phyloP scores from a whole-genome alignment of 805 yeast genomes.

The Ogataea ramenticola region DNA sequence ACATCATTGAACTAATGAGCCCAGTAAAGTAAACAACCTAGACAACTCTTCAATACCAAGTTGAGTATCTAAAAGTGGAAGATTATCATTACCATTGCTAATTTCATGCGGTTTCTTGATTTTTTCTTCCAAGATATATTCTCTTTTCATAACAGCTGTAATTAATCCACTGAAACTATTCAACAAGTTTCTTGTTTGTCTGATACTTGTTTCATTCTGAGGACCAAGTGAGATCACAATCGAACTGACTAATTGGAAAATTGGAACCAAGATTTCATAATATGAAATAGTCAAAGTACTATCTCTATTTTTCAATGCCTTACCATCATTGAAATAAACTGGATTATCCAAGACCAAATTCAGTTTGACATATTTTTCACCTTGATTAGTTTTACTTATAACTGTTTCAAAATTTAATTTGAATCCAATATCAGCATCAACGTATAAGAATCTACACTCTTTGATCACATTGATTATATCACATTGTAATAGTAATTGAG shows the following conservation, averaged over 20 bases:
- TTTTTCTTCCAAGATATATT: slow-evolving; percentile 14
- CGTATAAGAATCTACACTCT: slow-evolving; percentile 45
- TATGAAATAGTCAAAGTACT: slow-evolving; percentile 33
- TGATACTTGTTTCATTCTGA: slow-evolving; percentile 52
- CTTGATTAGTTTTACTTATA: slow-evolving; percentile 10
- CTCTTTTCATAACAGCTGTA: slow-evolving; percentile 38
- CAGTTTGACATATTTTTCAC: slow-evolving; percentile 28
- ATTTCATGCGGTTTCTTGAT: not conserved
- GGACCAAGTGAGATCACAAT: slow-evolving; percentile 72
- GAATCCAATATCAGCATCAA: slow-evolving; percentile 79
- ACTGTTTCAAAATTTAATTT: slow-evolving; percentile 19
- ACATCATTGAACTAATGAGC: slow-evolving; percentile 18
- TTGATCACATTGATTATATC: slow-evolving; percentile 61
- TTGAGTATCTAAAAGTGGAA: too few relatives aligned
- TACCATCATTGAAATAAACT: slow-evolving; percentile 25
- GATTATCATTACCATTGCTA: not conserved
- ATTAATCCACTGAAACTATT: slow-evolving; percentile 46
- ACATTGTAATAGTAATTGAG: slow-evolving; percentile 65
- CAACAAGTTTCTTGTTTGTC: slow-evolving; percentile 45
- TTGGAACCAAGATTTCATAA: slow-evolving; percentile 63
- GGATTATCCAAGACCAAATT: slow-evolving; percentile 50
- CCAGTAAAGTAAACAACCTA: slow-evolving; percentile 21
- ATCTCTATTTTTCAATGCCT: slow-evolving; percentile 1
- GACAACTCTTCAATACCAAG: slow-evolving; percentile 18
- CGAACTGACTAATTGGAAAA: slow-evolving; percentile 65